phyloP scores from a whole-genome alignment of 2,329 filamentous ascomycete species.

The Ophiocordyceps sinensis region DNA sequence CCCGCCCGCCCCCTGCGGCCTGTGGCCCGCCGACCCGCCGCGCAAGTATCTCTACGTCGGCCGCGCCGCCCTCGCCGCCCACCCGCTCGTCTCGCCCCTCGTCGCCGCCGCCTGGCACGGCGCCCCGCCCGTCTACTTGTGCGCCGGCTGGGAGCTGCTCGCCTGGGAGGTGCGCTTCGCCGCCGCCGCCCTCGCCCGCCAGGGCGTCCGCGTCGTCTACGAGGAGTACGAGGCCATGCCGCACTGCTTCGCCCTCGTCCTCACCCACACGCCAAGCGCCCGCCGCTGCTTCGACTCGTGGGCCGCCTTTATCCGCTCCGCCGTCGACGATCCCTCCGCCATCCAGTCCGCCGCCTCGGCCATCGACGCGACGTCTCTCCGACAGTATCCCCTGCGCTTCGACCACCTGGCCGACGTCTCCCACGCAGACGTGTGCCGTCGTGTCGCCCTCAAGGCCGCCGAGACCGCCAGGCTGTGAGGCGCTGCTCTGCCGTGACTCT shows the following conservation, averaged over 20 bases:
- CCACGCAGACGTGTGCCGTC: constrained; percentile 26
- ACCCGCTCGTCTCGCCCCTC: constrained; percentile 56
- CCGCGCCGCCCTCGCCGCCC: constrained; percentile 34
- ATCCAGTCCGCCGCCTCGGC: constrained; percentile 26
- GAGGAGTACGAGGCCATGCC: constrained; percentile 73
- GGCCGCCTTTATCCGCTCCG: constrained; percentile 38
- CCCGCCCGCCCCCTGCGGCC: constrained; percentile 26
- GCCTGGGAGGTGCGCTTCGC: constrained; percentile 51
- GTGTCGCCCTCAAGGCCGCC: constrained; percentile 17
- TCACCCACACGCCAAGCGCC: constrained; percentile 30
- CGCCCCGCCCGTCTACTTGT: constrained; percentile 52
- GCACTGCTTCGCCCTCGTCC: constrained; percentile 52
- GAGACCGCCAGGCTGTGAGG: constrained; percentile 16
- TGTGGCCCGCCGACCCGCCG: constrained; percentile 43
- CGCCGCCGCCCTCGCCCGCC: constrained; percentile 36
- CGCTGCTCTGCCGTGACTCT: no score
- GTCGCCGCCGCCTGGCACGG: constrained; percentile 44
- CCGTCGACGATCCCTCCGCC: constrained; percentile 17
- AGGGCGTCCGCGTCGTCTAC: constrained; percentile 48
- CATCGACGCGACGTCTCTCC: constrained; percentile 35
- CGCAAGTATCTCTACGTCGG: constrained; percentile 39
- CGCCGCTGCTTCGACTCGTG: constrained; percentile 39
- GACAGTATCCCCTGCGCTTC: constrained; percentile 31
- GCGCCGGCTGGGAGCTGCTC: constrained; percentile 57
- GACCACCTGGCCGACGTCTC: constrained; percentile 25